Conservation (phyloP, 139 green algal genomes). For the Haematococcus lacustris region DNA sequence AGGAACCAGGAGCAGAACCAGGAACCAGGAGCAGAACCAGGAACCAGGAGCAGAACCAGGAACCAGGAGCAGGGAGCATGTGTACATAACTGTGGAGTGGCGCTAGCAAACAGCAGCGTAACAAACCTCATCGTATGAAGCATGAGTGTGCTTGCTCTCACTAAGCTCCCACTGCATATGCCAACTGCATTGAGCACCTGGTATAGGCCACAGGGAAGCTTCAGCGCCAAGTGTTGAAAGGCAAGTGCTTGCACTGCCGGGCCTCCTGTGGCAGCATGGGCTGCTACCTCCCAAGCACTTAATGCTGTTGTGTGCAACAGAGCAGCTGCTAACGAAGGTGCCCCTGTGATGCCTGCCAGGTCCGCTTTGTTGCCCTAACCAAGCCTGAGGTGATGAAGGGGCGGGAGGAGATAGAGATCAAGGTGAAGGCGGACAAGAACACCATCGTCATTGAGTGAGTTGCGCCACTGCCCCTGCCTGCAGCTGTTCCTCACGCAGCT, state of each 20-base stretch:
- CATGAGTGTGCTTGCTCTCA: too few relatives aligned
- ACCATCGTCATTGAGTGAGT: slow-evolving; percentile 88
- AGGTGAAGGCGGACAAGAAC: slow-evolving; percentile 74
- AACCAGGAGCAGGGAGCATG: too few relatives aligned
- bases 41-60: too few relatives aligned
- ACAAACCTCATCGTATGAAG: too few relatives aligned
- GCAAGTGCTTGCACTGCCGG: neutral
- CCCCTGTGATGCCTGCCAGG: slow-evolving; percentile 6
- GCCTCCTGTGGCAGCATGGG: neutral
- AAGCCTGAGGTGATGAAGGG: slow-evolving; percentile 50
- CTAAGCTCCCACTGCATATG: too few relatives aligned
- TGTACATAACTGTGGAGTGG: too few relatives aligned
- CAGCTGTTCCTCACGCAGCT: too few relatives aligned
- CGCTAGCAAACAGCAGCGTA: too few relatives aligned
- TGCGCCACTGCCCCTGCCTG: neutral
- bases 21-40: too few relatives aligned
- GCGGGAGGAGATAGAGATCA: slow-evolving; percentile 79
- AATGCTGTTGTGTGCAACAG: too few relatives aligned
- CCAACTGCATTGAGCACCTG: neutral
- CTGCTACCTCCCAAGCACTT: too few relatives aligned
- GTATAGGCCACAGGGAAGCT: neutral
- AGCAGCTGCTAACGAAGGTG: neutral
- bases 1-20: too few relatives aligned
- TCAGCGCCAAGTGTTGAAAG: neutral
- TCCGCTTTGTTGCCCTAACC: slow-evolving; percentile 69